phyloP scores from a whole-genome alignment of 1,139 yeast genomes.

The Geotrichum carabidarum region DNA sequence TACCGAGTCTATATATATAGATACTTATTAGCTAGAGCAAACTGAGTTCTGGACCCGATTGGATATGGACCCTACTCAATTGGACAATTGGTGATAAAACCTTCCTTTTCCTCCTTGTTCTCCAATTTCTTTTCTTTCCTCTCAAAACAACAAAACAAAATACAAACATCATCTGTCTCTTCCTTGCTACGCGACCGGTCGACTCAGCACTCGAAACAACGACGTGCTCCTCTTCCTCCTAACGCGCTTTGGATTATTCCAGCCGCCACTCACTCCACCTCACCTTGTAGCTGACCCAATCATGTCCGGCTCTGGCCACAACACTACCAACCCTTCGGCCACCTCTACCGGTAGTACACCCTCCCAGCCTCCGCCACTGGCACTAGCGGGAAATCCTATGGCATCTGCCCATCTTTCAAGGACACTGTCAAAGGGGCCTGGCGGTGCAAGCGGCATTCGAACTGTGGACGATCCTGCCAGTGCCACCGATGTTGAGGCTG shows the following conservation, averaged over 20 bases:
- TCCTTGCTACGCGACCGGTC: not conserved
- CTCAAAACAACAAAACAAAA: not conserved
- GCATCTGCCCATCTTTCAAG: not conserved
- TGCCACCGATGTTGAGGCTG: not conserved
- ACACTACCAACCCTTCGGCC: constrained; percentile 3
- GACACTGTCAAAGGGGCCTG: not conserved
- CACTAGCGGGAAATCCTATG: not conserved
- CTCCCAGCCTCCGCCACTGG: not conserved
- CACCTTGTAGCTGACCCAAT: not conserved
- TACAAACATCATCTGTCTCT: not conserved
- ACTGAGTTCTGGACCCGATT: no score
- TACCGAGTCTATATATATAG: no score
- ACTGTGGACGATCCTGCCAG: not conserved
- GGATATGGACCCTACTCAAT: no score
- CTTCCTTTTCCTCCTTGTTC: not conserved
- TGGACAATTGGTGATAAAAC: no score
- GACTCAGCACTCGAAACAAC: no score
- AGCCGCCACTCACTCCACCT: not conserved
- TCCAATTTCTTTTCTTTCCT: not conserved
- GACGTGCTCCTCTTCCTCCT: not conserved
- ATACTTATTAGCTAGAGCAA: no score
- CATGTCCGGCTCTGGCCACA: constrained; percentile 2
- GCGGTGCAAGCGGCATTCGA: not conserved
- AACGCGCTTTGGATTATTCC: not conserved
- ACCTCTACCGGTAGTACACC: constrained; percentile 7